Percentiles rank a stretch among this genome's conserved stretches.
Conservation (phyloP, 148 eudicot species). For the Cornus kousa region DNA sequence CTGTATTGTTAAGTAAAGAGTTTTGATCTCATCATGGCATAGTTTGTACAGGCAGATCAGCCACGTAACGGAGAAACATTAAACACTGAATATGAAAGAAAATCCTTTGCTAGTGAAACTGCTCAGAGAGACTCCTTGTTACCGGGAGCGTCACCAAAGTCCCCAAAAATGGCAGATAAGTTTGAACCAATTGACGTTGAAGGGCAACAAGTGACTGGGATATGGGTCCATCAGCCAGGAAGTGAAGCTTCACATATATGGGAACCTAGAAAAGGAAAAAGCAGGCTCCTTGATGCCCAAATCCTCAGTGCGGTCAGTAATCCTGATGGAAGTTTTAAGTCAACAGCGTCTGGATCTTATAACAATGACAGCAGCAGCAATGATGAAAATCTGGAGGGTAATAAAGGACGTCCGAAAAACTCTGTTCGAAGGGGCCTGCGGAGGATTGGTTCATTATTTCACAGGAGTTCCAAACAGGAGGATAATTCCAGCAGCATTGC, state of each 20-base stretch:
- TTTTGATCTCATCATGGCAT: neutral
- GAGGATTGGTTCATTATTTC: constrained; percentile 55
- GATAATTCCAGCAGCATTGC: constrained; percentile 20
- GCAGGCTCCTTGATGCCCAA: constrained; percentile 35
- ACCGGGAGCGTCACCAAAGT: constrained; percentile 19
- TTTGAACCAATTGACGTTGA: constrained; percentile 69
- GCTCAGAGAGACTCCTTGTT: constrained; percentile 19
- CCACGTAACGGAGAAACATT: constrained; percentile 21
- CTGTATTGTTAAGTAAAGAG: neutral
- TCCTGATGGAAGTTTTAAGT: constrained; percentile 29
- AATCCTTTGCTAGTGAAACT: constrained; percentile 24
- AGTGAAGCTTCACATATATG: constrained; percentile 63
- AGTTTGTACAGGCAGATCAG: constrained; percentile 38
- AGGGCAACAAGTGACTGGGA: constrained; percentile 73
- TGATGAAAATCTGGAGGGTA: constrained; percentile 40
- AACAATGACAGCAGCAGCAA: constrained; percentile 42
- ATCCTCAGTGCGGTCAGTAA: constrained; percentile 23
- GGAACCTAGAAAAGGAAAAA: constrained; percentile 86
- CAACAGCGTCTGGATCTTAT: constrained; percentile 24
- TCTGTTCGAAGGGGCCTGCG: constrained; percentile 45
- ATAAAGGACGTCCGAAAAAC: constrained; percentile 30
- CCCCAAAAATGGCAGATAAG: constrained; percentile 39
- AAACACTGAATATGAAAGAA: constrained; percentile 21
- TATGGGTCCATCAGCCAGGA: constrained; percentile 89
- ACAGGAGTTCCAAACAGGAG: constrained; percentile 36